These are phyloP conservation scores for Kockovaella imperatae DNA, from an alignment of 768 basidiomycete genomes.

Conservation along the genomic window DNA sequence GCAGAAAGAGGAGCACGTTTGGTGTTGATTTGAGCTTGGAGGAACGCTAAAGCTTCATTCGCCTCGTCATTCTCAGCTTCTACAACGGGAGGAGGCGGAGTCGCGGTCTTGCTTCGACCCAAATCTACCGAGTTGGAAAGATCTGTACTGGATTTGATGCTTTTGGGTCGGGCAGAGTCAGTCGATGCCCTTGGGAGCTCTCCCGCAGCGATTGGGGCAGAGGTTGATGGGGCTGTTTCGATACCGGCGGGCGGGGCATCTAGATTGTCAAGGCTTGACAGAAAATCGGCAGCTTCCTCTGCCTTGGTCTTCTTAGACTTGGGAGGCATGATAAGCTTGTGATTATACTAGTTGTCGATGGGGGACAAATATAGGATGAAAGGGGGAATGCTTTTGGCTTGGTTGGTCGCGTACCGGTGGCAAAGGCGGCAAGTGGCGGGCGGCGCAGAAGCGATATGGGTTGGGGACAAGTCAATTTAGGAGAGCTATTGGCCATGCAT, in stretches of 20 bases:
- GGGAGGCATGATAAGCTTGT: conserved; percentile 28
- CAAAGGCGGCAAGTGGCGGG: neutral
- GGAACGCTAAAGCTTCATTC: conserved; percentile 79
- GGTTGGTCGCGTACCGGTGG: neutral
- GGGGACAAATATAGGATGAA: neutral
- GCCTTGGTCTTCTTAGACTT: conserved; percentile 42
- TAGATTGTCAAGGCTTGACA: conserved; percentile 87
- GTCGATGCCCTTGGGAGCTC: conserved; percentile 22
- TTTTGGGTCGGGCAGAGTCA: conserved; percentile 15
- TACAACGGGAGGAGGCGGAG: neutral
- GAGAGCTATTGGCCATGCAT: too few species aligned
- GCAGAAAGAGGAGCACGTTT: conserved; percentile 54
- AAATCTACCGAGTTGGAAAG: neutral
- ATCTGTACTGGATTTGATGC: neutral
- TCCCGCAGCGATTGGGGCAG: conserved; percentile 3
- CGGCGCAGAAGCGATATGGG: too few species aligned
- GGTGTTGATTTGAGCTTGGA: conserved; percentile 82
- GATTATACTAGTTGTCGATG: neutral
- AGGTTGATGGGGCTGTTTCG: conserved; percentile 1
- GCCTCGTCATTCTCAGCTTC: conserved; percentile 53
- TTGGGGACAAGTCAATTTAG: too few species aligned
- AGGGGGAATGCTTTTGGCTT: neutral
- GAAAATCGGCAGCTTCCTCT: conserved; percentile 77
- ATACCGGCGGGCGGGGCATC: conserved; percentile 25
- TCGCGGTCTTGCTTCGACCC: neutral